Base-by-base conservation (phyloP, 1,284 basidiomycete species). In the Leccinum laetum region DNA sequence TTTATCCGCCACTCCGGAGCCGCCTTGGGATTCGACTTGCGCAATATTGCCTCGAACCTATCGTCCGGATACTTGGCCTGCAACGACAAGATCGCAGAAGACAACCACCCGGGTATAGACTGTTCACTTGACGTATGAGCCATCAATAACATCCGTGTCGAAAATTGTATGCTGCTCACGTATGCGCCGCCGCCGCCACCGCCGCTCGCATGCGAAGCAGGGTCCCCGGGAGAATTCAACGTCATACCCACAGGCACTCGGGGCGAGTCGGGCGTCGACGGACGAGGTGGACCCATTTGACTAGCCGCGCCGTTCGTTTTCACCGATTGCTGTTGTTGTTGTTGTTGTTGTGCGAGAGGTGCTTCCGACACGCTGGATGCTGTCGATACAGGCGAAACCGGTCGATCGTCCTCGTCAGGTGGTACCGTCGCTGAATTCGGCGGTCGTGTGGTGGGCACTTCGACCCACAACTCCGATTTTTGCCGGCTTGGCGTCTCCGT, bases 1-100 rank as follows among this genome's bases (percentile, higher is more conserved):
- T 94, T 96, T 72, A 98, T 86, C 21, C 96, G 86, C 96, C 96
- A 99, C 76, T 96, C 94, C 3, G 86, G 72, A 46, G 80, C 76
- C 35, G 79, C 81, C 7, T 79, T 81, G 62, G 84, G 81, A 11
- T 80, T 79, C 13, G 85, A 81, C 72, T 84, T 87, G 61, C 88
- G 84, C 21, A 87, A 79, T n/a, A 91, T 86, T 11, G 92, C 84
- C 68, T 92, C 90, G 73, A 99, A 95, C 62, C 79, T 86, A 75
- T 99, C 96, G 67, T 93, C 85, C 2, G 92, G 90, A 75, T 95
- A 97, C 77, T 84, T 86, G 14, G 78, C 76, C 72, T 91, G 88
- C 80, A 95, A 86, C 1, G 81, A 83, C 55, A 84, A 81, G 68
- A 91, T 84, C 5, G 91, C 89, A 35, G 75, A 73, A 26, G 81